Evolutionary conservation across 768 basidiomycete genomes (phyloP).

Genomic region (Clavaria fumosa): DNA sequence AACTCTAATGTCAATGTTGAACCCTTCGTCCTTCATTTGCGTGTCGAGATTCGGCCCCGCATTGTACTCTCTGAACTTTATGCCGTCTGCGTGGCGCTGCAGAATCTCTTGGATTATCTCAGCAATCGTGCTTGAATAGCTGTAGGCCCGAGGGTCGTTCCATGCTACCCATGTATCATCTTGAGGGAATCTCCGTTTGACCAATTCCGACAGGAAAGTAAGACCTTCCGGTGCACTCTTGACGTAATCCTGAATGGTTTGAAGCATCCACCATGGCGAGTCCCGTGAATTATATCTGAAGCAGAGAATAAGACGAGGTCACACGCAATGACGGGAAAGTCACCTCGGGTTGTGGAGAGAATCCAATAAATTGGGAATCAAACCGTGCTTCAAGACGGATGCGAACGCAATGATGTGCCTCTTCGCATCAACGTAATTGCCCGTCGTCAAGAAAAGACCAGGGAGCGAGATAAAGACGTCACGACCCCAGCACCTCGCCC

Average conservation of each 20-base stretch:
- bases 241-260: conserved; percentile 94
- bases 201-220: conserved; percentile 59
- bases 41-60: conserved; percentile 93
- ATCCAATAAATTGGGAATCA: conserved; percentile 93
- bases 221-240: conserved; percentile 72
- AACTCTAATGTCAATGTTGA: conserved; percentile 86
- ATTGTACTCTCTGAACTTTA: conserved; percentile 90
- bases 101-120: conserved; percentile 94
- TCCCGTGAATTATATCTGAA: conserved; percentile 87
- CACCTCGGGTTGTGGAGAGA: conserved; percentile 75
- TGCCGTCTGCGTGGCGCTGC: conserved; percentile 85
- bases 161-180: conserved; percentile 91
- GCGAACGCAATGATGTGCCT: conserved; percentile 88
- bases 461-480: conserved; percentile 88
- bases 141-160: conserved; percentile 75
- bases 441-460: conserved; percentile 88
- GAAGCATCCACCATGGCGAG: conserved; percentile 99
- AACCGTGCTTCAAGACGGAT: conserved; percentile 84
- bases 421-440: conserved; percentile 72
- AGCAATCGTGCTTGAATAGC: conserved; percentile 70
- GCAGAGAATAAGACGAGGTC: neutral
- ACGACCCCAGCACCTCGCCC: conserved; percentile 97
- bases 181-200: conserved; percentile 87
- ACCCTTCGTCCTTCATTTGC: conserved; percentile 90
- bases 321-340: conserved; percentile 9